phyloP scores from a whole-genome alignment of 371 early-diverging fungal species.

The Apophysomyces ossiformis region DNA sequence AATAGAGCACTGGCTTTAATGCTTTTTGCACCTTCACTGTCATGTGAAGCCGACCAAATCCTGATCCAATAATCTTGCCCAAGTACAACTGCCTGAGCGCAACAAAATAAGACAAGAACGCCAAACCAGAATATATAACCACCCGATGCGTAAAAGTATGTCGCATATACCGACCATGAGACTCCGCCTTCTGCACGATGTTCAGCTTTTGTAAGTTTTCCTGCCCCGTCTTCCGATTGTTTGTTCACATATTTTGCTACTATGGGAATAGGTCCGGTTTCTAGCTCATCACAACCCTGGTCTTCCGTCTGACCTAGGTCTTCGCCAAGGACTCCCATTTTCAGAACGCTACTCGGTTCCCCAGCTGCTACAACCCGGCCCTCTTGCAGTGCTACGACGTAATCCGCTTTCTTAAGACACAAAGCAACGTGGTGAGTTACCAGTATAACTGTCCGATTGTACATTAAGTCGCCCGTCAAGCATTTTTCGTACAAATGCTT shows the following conservation, averaged over 20 bases:
- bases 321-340: slow-evolving; percentile 54
- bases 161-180: slow-evolving; percentile 58
- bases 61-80: slow-evolving; percentile 70
- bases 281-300: slow-evolving; percentile 30
- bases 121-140: slow-evolving; percentile 61
- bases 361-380: slow-evolving; percentile 72
- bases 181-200: slow-evolving; percentile 70
- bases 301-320: slow-evolving; percentile 33
- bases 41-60: slow-evolving; percentile 54
- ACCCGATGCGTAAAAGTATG: slow-evolving; percentile 70
- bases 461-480: slow-evolving; percentile 68
- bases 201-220: slow-evolving; percentile 70
- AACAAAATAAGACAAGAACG: slow-evolving; percentile 52
- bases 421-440: slow-evolving; percentile 86
- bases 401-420: slow-evolving; percentile 71
- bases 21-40: not conserved
- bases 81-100: slow-evolving; percentile 53
- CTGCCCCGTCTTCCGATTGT: slow-evolving; percentile 38
- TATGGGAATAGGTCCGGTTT: slow-evolving; percentile 40
- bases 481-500: slow-evolving; percentile 76
- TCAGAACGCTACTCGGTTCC: slow-evolving; percentile 46
- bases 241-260: slow-evolving; percentile 37
- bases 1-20: not conserved
- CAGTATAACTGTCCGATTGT: slow-evolving; percentile 78
- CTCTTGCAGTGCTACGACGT: slow-evolving; percentile 73